Conservation (phyloP, 768 basidiomycete genomes). For the Auricularia cornea region DNA sequence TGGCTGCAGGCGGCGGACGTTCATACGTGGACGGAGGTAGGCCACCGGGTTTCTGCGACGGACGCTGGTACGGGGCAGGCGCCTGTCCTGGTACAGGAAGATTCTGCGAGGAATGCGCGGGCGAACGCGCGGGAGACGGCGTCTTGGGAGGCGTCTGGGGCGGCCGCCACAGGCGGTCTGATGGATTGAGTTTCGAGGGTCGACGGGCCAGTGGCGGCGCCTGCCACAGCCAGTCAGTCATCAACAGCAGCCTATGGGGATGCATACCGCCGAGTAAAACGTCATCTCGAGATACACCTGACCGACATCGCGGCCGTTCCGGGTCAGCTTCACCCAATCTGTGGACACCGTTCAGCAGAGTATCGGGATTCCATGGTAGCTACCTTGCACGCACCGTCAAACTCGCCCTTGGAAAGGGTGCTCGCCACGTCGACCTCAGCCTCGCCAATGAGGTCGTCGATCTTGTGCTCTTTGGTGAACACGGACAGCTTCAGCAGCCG, state of each 20-base stretch:
- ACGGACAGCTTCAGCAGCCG: constrained; percentile 61
- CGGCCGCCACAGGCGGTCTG: constrained; percentile 6
- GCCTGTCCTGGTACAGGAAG: constrained; percentile 1
- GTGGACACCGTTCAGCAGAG: constrained; percentile 13
- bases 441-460: constrained; percentile 68
- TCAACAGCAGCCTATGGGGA: neutral
- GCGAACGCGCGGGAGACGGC: constrained; percentile 5
- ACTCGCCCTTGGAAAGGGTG: constrained; percentile 78
- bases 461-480: constrained; percentile 70
- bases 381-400: constrained; percentile 59
- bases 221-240: constrained; percentile 7
- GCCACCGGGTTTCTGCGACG: constrained; percentile 6
- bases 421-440: constrained; percentile 60
- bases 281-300: constrained; percentile 93
- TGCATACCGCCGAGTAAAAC: constrained; percentile 59
- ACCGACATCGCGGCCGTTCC: constrained; percentile 60
- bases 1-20: neutral
- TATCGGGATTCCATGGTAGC: neutral
- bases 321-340: constrained; percentile 64
- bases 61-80: constrained; percentile 15
- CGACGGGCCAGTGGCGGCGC: constrained; percentile 34
- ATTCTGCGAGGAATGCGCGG: neutral
- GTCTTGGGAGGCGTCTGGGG: constrained; percentile 44
- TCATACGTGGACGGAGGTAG: constrained; percentile 5
- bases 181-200: constrained; percentile 9